These are phyloP conservation scores for Vaccinium darrowii DNA, from an alignment of 148 eudicot genomes.

Conservation along the genomic window DNA sequence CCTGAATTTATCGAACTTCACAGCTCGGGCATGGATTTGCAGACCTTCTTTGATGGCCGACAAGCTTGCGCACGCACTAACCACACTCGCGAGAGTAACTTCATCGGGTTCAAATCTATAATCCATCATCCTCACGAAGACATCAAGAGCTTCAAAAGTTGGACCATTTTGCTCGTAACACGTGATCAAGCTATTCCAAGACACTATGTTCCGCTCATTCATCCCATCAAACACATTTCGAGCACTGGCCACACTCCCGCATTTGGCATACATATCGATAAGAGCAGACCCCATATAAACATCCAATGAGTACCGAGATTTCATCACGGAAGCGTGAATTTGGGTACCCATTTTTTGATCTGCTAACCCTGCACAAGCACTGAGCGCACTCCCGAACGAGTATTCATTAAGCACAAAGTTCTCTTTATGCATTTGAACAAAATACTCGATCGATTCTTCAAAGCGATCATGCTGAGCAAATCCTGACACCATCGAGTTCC, in stretches of 20 bases:
- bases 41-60: conserved; percentile 51
- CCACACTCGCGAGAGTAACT: conserved; percentile 75
- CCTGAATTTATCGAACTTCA: conserved; percentile 33
- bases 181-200: conserved; percentile 85
- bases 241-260: conserved; percentile 63
- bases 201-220: conserved; percentile 59
- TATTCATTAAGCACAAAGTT: conserved; percentile 58
- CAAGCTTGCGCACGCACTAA: conserved; percentile 83
- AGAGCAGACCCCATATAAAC: conserved; percentile 86
- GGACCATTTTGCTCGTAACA: conserved; percentile 92
- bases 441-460: conserved; percentile 13
- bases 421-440: conserved; percentile 61
- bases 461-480: conserved; percentile 66
- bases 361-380: conserved; percentile 72
- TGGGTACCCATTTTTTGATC: conserved; percentile 55
- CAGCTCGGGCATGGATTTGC: conserved; percentile 48
- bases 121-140: conserved; percentile 59
- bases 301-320: conserved; percentile 39
- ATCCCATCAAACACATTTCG: conserved; percentile 62
- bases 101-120: conserved; percentile 59
- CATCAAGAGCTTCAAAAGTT: conserved; percentile 50
- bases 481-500: conserved; percentile 80
- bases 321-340: conserved; percentile 59
- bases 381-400: conserved; percentile 73
- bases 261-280: conserved; percentile 79